phyloP scores from a whole-genome alignment of 2,329 filamentous ascomycete genomes.

The Fusarium humuli region DNA sequence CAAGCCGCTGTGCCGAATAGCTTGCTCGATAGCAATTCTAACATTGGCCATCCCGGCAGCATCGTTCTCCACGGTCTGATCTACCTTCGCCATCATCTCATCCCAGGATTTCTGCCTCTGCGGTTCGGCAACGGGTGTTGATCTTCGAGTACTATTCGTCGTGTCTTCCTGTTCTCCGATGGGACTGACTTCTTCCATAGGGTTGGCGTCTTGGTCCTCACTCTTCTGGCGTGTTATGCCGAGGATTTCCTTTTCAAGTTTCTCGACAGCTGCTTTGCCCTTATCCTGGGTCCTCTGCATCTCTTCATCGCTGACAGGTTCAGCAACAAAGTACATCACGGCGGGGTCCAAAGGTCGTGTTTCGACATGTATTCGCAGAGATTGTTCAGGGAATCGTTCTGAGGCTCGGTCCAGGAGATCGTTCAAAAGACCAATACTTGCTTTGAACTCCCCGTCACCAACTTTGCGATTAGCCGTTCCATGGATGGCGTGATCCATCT shows the following conservation, averaged over 20 bases:
- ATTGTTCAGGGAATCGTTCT: conserved; percentile 77
- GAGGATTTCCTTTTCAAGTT: conserved; percentile 74
- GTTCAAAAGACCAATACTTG: conserved; percentile 83
- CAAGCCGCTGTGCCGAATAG: conserved; percentile 66
- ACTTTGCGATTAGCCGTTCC: conserved; percentile 73
- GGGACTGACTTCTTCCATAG: conserved; percentile 13
- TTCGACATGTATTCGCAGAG: conserved; percentile 85
- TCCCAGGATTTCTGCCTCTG: conserved; percentile 61
- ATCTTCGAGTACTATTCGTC: conserved; percentile 24
- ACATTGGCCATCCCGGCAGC: conserved; percentile 64
- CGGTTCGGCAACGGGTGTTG: conserved; percentile 6
- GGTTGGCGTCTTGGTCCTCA: conserved; percentile 37
- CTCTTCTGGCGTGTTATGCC: conserved; percentile 57
- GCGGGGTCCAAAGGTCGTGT: conserved; percentile 70
- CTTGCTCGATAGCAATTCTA: conserved; percentile 66
- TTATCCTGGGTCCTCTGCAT: conserved; percentile 79
- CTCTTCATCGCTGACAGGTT: conserved; percentile 80
- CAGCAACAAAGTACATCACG: conserved; percentile 90
- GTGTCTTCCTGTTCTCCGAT: conserved; percentile 31
- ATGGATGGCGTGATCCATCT: conserved; percentile 94
- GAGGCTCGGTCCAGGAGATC: conserved; percentile 81
- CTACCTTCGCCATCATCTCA: conserved; percentile 65
- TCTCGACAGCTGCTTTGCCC: conserved; percentile 72
- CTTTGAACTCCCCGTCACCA: conserved; percentile 86
- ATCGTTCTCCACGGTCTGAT: conserved; percentile 69